Base-by-base conservation (phyloP, 345 rosid genomes). In the Murraya paniculata region DNA sequence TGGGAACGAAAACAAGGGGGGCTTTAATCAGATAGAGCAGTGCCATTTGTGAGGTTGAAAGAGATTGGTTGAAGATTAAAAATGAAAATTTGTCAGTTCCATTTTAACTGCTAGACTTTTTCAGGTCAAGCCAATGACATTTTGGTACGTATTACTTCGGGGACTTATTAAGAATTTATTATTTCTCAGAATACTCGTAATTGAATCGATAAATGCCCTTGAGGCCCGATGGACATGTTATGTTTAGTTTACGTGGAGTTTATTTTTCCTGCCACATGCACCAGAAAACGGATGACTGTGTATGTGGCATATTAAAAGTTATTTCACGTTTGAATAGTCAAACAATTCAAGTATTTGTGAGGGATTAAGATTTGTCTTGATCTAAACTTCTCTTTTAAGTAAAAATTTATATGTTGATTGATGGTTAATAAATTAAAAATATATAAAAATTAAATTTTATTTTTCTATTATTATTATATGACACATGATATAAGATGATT, bases 1-100 rank as follows among this genome's bases (percentile, higher is more conserved):
- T 55, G 79, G 77, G 84, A 62, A 74, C 61, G 61, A 66, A 75
- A 75, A 45, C 16, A 5, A 2, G 71, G 71, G 41, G 68, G 71
- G 75, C 9, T 8, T 61, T 13, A 41, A 76, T 76, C 73, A 56
- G 75, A 67, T 72, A 36, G 72, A 71, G 77, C 62, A 22, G 36
- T 48, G n/a, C 73, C 67, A 58, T 71, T 24, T 55, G 36, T 65
- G 75, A 80, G 70, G 31, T 16, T 33, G 50, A 16, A 36, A 38
- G 28, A 18, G 57, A 48, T 59, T 39, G 56, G 74, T 5, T 24
- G 21, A 28, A 18, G 21, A 21, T 8, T 16, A 24, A 59, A 21
- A 41, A 28, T 10, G 14, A 41, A 38, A 10, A 31, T 14, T 53
- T 16, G 41, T 2, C 61, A 14, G 7, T 33, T 50, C 24, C 2